Evolutionary conservation across 225 moss, liverwort and hornwort species (phyloP).

Genomic region (Pseudisothecium myosuroides): DNA sequence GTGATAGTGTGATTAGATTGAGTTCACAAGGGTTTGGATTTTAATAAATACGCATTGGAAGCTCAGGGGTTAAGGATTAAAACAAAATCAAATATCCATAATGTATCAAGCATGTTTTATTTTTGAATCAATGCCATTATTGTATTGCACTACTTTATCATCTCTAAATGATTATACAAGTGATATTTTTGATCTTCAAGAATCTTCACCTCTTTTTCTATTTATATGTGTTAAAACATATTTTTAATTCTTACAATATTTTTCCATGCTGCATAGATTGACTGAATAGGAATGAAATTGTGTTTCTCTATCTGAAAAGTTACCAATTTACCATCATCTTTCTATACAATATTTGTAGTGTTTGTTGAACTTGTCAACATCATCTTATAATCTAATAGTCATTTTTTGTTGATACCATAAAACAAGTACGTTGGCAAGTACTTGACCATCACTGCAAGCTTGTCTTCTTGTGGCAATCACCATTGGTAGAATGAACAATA

Average conservation of each 20-base stretch:
- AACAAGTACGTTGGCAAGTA: fast-evolving
- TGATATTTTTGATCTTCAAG: not conserved
- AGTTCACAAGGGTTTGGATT: no score
- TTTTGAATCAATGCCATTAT: not conserved
- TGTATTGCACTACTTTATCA: not conserved
- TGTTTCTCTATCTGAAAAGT: not conserved
- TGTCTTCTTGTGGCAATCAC: not conserved
- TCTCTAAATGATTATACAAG: not conserved
- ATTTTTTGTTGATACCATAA: not conserved
- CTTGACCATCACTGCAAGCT: fast-evolving
- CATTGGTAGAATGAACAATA: not conserved
- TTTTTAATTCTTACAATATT: not conserved
- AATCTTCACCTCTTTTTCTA: not conserved
- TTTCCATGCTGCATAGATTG: no score
- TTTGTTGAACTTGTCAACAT: not conserved
- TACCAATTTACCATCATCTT: fast-evolving
- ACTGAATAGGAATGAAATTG: not conserved
- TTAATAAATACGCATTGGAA: no score
- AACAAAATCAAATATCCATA: not conserved
- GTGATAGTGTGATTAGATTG: no score
- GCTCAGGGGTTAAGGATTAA: no score
- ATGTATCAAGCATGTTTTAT: not conserved
- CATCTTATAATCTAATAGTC: not conserved
- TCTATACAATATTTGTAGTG: fast-evolving
- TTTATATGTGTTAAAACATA: not conserved